Conservation (phyloP, 345 rosid genomes). For the Eucalyptus grandis region DNA sequence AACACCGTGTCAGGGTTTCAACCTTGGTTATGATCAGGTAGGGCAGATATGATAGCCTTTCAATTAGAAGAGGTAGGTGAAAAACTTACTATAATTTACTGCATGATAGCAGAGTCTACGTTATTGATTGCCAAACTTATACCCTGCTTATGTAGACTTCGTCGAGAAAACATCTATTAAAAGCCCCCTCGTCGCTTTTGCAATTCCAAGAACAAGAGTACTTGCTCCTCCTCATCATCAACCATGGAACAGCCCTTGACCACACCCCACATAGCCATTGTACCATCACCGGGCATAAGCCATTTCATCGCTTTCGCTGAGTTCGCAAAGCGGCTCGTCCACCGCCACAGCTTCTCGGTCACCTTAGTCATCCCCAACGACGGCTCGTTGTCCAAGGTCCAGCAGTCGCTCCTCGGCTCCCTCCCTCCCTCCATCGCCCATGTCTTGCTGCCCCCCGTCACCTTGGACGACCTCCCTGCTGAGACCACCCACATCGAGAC, state of each 20-base stretch:
- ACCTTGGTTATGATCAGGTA: too few relatives aligned
- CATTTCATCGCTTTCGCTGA: constrained; percentile 62
- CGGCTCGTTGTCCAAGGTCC: constrained; percentile 40
- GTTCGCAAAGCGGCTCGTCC: constrained; percentile 47
- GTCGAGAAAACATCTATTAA: background rate
- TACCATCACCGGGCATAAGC: constrained; percentile 72
- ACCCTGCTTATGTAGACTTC: too few relatives aligned
- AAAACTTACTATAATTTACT: too few relatives aligned
- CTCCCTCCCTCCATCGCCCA: constrained; percentile 31
- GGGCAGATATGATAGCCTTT: too few relatives aligned
- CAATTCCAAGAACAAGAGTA: background rate
- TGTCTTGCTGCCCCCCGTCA: constrained; percentile 39
- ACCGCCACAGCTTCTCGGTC: constrained; percentile 17
- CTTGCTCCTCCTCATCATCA: background rate
- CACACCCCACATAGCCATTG: constrained; percentile 26
- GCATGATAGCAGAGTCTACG: too few relatives aligned
- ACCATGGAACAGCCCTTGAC: constrained; percentile 14
- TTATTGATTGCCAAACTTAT: too few relatives aligned
- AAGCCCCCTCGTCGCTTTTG: background rate
- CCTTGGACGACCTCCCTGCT: constrained; percentile 18
- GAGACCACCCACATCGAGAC: constrained; percentile 19
- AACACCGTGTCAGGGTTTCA: too few relatives aligned
- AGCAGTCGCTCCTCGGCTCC: constrained; percentile 21
- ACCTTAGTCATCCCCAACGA: constrained; percentile 35
- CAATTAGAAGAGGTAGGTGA: too few relatives aligned